Evolutionary conservation across 1,284 basidiomycete species (phyloP).

Genomic region (Naganishia sp.): DNA sequence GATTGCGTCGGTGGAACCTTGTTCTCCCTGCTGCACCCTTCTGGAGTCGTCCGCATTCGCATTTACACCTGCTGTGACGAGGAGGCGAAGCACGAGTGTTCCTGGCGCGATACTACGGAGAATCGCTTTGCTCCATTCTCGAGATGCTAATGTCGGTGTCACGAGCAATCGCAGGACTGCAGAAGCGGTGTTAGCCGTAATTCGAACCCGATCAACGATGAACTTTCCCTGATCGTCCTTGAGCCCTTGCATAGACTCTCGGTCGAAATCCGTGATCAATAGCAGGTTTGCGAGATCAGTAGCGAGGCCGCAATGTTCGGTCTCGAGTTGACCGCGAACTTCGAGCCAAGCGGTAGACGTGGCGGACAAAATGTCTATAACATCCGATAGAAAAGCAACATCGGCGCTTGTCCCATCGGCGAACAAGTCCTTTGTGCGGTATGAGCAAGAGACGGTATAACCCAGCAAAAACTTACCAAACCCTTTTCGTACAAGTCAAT

Average conservation of each 20-base stretch:
- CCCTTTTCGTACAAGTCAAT: constrained; percentile 31
- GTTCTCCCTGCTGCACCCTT: not conserved
- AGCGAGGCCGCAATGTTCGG: not conserved
- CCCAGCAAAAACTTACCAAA: constrained; percentile 4
- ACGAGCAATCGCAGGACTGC: constrained; percentile 12
- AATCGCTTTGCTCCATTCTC: constrained; percentile 5
- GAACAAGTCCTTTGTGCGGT: constrained; percentile 2
- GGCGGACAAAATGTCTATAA: not conserved
- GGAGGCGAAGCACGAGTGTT: constrained; percentile 4
- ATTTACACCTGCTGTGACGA: not conserved
- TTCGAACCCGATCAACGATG: too few relatives aligned
- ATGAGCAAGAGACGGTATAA: not conserved
- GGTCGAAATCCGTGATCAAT: constrained; percentile 5
- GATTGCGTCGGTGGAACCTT: not conserved
- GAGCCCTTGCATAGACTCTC: not conserved
- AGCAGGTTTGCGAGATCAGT: constrained; percentile 19
- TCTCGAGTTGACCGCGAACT: constrained; percentile 5
- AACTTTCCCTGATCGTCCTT: constrained; percentile 8
- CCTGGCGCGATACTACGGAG: constrained; percentile 5
- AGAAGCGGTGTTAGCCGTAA: not conserved
- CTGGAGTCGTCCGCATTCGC: not conserved
- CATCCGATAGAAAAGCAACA: constrained; percentile 1
- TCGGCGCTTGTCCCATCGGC: constrained; percentile 6
- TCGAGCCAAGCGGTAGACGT: constrained; percentile 3
- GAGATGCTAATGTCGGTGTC: constrained; percentile 8